These are phyloP conservation scores for Fraxinus nigra DNA, from an alignment of 305 asterid species.

Conservation along the genomic window DNA sequence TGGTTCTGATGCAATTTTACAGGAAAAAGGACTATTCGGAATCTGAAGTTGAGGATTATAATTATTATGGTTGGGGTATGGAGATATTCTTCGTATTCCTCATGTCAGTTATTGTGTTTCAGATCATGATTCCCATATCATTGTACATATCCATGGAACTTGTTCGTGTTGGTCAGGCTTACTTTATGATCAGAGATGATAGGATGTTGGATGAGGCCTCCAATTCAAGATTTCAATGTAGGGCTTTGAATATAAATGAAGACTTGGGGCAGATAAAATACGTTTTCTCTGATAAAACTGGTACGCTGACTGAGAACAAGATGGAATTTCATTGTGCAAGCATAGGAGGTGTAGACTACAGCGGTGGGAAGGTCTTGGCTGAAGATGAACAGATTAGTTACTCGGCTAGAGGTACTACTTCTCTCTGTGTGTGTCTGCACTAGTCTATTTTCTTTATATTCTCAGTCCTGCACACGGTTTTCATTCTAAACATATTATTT, in stretches of 20 bases:
- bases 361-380: slow-evolving; percentile 33
- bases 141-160: slow-evolving; percentile 97
- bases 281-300: slow-evolving; percentile 94
- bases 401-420: slow-evolving; percentile 62
- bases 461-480: not conserved
- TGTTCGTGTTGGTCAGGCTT: slow-evolving; percentile 98
- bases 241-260: slow-evolving; percentile 95
- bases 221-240: slow-evolving; percentile 85
- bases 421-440: not conserved
- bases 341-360: slow-evolving; percentile 72
- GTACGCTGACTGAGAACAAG: slow-evolving; percentile 96
- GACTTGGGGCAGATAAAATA: slow-evolving; percentile 98
- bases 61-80: slow-evolving; percentile 86
- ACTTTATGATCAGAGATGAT: slow-evolving; percentile 77
- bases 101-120: slow-evolving; percentile 93
- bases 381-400: slow-evolving; percentile 45
- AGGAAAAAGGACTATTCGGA: slow-evolving; percentile 72
- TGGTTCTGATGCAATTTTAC: slow-evolving; percentile 74
- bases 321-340: slow-evolving; percentile 98
- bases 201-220: slow-evolving; percentile 68
- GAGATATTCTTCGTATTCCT: slow-evolving; percentile 85
- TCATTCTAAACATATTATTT: slow-evolving; percentile 13
- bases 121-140: slow-evolving; percentile 95
- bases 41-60: slow-evolving; percentile 46
- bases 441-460: not conserved